Evolutionary conservation across 768 basidiomycete species (phyloP).

Genomic region (Amanita subjunquillea): DNA sequence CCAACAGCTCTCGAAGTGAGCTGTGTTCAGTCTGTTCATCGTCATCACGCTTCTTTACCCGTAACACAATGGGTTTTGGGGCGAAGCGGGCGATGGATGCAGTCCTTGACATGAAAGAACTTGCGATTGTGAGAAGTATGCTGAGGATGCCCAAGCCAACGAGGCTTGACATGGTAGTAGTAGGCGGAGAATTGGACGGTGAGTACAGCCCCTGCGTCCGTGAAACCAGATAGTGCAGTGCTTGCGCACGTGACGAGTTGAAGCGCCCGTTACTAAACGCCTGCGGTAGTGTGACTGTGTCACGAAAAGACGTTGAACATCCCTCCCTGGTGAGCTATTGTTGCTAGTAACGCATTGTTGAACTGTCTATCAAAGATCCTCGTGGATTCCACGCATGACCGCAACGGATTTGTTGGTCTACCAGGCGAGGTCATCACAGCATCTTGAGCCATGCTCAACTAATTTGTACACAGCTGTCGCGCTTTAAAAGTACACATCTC

Average conservation of each 20-base stretch:
- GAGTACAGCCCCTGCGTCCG: no score
- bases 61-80: conserved; percentile 24
- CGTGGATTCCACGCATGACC: conserved; percentile 78
- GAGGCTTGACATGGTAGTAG: conserved; percentile 15
- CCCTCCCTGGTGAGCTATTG: not conserved
- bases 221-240: no score
- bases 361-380: conserved; percentile 35
- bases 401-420: conserved; percentile 82
- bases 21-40: conserved; percentile 21
- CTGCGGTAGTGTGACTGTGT: no score
- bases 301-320: no score
- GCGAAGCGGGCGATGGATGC: conserved; percentile 28
- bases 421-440: no score
- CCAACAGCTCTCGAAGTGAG: conserved; percentile 29
- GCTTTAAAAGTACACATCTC: conserved; percentile 19
- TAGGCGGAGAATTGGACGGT: no score
- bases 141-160: conserved; percentile 23
- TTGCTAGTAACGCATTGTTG: not conserved
- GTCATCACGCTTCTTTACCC: conserved; percentile 21
- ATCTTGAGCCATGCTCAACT: not conserved
- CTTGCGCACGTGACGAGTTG: no score
- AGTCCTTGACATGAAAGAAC: conserved; percentile 11
- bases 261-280: no score
- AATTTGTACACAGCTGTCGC: conserved; percentile 50
- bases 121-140: conserved; percentile 20